Evolutionary conservation across 1,284 basidiomycete species (phyloP), one percentile per base, ranked within the genome.

Genomic region (Heterobasidion irregulare): DNA sequence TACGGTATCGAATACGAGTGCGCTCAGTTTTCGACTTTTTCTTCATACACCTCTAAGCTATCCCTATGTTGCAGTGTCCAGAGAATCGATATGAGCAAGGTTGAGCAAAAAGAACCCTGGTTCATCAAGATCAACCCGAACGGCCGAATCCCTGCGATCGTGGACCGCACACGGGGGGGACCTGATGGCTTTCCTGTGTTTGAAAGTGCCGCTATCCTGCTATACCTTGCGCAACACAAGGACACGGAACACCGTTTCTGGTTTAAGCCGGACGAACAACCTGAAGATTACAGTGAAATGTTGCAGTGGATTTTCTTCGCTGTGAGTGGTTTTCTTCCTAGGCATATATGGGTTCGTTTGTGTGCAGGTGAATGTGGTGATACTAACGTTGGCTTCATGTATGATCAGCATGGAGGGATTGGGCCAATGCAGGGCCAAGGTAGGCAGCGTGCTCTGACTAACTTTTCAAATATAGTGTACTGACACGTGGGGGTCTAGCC

Each of bases 261-360:
- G 59, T 81, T 79, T 66, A 64, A 72, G 62, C 65, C 65, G 12
- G 61, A 66, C 12, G 65, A 68, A 52, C 65, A 72, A 34, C 62
- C 72, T 15, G 62, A 71, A 54, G 65, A 70, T 26, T 57, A 77
- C 62, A 83, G 80, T 63, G 78, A 84, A 66, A 75, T 82, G 66
- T 64, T 88, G 16, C 86, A 88, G 63, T 93, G 89, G 90, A 84
- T 92, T 50, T 89, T 91, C 71, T 92, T 88, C 61, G 76, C 78
- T 43, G 81, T 82, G 62, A 59, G 79, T 65, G 8, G 32, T 18
- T 16, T 50, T 19, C 47, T 60, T 50, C 19, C 47, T 60, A 8
- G 12, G 32, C 13, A 16, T 34, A 3, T 12, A 4, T 15, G 15
- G 8, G 12, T 41, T 41, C 38, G 38, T 41, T n/a, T 41, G 38